phyloP scores from a whole-genome alignment of 345 rosid genomes.

The Geranium rotundifolium region DNA sequence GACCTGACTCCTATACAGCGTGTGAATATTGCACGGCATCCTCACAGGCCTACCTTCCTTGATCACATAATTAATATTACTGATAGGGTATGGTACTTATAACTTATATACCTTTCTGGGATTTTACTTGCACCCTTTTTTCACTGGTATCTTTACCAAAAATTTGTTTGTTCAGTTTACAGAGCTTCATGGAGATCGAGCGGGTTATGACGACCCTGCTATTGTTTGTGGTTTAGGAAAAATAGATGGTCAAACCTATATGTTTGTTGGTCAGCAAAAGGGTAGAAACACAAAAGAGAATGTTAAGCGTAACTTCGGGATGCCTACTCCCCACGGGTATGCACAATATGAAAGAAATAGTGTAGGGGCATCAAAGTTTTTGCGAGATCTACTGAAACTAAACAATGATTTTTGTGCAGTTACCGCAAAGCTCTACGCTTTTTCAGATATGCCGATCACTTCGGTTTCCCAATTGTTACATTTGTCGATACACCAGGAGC shows the following conservation, averaged over 20 bases:
- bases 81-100: constrained; percentile 54
- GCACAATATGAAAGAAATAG: constrained; percentile 9
- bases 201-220: constrained; percentile 98
- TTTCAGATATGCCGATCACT: constrained; percentile 28
- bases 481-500: constrained; percentile 32
- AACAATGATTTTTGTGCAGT: constrained; percentile 7
- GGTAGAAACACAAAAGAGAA: constrained; percentile 98
- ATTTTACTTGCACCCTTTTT: constrained; percentile 1
- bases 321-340: constrained; percentile 99
- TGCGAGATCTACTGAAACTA: not conserved
- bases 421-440: constrained; percentile 25
- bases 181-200: constrained; percentile 98
- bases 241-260: constrained; percentile 68
- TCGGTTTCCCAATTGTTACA: constrained; percentile 26
- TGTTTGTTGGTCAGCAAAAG: constrained; percentile 99
- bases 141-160: no score
- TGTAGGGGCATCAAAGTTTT: not conserved
- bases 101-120: constrained; percentile 3
- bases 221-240: constrained; percentile 92
- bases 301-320: constrained; percentile 89
- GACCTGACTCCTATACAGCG: constrained; percentile 85
- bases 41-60: constrained; percentile 94
- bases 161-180: constrained; percentile 40
- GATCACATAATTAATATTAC: constrained; percentile 86
- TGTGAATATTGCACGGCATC: constrained; percentile 90